phyloP scores from a whole-genome alignment of 768 basidiomycete species.

The Podaxis pistillaris region DNA sequence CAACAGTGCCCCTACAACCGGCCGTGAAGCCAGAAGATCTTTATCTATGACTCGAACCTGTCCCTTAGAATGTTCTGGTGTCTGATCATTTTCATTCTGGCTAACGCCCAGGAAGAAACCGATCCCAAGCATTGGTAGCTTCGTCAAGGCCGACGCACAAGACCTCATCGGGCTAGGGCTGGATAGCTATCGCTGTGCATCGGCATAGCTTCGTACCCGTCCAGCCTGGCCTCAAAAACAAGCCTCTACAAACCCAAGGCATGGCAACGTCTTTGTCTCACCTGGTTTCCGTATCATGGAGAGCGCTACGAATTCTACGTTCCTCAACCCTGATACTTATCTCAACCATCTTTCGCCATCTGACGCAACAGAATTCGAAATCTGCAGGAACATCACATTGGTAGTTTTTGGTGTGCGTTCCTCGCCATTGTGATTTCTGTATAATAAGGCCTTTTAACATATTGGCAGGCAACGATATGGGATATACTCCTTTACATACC shows the following conservation, averaged over 20 bases:
- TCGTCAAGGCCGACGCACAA: not conserved
- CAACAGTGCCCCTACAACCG: no score
- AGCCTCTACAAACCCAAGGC: not conserved
- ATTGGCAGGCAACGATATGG: not conserved
- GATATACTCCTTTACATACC: not conserved
- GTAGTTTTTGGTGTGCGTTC: not conserved
- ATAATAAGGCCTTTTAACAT: not conserved
- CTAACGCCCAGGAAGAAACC: not conserved
- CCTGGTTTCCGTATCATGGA: not conserved
- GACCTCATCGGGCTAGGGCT: not conserved
- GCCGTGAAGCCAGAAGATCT: no score
- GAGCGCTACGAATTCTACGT: not conserved
- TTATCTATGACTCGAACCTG: no score
- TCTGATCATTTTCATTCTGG: not conserved
- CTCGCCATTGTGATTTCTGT: not conserved
- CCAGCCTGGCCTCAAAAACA: not conserved
- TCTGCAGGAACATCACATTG: not conserved
- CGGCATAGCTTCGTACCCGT: not conserved
- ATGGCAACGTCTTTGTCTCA: not conserved
- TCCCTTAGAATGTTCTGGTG: not conserved
- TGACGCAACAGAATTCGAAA: not conserved
- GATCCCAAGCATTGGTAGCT: not conserved
- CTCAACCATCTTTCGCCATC: not conserved
- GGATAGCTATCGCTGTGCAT: not conserved
- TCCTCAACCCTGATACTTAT: not conserved